These are phyloP conservation scores for Fusarium sp. DNA, from an alignment of 2,329 filamentous ascomycete species.

Conservation along the genomic window DNA sequence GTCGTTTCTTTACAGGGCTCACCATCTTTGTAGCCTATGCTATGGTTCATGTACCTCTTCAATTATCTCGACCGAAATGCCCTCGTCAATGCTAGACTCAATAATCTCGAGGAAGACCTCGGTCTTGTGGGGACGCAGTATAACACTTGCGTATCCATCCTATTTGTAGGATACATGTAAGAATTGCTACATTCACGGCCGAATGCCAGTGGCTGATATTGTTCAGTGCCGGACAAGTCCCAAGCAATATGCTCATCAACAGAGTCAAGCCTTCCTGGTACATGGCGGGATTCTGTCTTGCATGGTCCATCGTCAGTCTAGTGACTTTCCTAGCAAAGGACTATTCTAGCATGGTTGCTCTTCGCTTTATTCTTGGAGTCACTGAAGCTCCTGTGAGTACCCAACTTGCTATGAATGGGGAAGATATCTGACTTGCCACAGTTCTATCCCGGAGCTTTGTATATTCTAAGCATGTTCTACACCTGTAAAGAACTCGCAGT, in stretches of 20 bases:
- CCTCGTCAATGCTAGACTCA: constrained; percentile 67
- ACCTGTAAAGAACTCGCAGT: constrained; percentile 62
- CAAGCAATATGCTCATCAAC: constrained; percentile 57
- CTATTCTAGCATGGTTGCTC: constrained; percentile 58
- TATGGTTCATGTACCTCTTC: constrained; percentile 58
- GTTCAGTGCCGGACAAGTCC: constrained; percentile 48
- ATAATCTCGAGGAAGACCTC: constrained; percentile 66
- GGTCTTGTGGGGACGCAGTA: constrained; percentile 56
- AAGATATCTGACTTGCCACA: not conserved
- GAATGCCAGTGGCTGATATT: not conserved
- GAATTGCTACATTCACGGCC: not conserved
- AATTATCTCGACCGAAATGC: constrained; percentile 65
- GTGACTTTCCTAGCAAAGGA: constrained; percentile 58
- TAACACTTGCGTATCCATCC: constrained; percentile 53
- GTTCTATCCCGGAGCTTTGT: constrained; percentile 53
- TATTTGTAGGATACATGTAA: constrained; percentile 55
- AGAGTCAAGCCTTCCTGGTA: constrained; percentile 59
- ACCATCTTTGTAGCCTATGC: constrained; percentile 41
- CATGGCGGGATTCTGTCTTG: constrained; percentile 54
- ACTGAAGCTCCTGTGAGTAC: constrained; percentile 54
- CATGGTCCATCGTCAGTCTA: constrained; percentile 58
- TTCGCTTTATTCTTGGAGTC: constrained; percentile 58
- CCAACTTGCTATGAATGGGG: accelerated
- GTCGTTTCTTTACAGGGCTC: not conserved
- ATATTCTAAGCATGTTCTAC: constrained; percentile 66